phyloP scores from a whole-genome alignment of 148 eudicot genomes.

The Oxyria digyna region DNA sequence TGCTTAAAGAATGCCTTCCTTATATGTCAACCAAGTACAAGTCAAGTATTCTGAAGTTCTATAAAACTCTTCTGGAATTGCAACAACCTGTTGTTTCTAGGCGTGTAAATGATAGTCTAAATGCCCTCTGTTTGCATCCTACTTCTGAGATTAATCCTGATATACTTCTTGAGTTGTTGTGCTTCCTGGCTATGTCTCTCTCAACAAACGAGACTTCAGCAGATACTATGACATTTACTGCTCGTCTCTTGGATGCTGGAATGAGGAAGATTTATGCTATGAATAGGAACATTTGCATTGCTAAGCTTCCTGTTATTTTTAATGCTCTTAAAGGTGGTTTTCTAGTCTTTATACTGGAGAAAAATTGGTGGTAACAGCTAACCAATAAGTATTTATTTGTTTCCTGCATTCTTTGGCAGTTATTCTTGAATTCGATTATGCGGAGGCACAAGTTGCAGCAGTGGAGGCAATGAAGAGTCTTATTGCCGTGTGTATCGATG shows the following conservation, averaged over 20 bases:
- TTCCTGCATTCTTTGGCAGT: constrained; percentile 30
- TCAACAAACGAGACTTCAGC: constrained; percentile 60
- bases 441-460: constrained; percentile 73
- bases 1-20: constrained; percentile 68
- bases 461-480: constrained; percentile 65
- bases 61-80: constrained; percentile 55
- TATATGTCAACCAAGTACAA: constrained; percentile 46
- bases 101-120: constrained; percentile 65
- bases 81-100: constrained; percentile 62
- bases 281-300: constrained; percentile 49
- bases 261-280: constrained; percentile 53
- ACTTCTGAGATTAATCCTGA: constrained; percentile 56
- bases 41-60: constrained; percentile 50
- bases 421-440: constrained; percentile 68
- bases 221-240: constrained; percentile 75
- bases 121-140: constrained; percentile 49
- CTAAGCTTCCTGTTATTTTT: constrained; percentile 69
- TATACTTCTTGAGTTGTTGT: constrained; percentile 53
- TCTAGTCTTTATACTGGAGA: not conserved
- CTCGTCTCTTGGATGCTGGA: constrained; percentile 71
- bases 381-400: constrained; percentile 10
- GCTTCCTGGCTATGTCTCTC: constrained; percentile 39
- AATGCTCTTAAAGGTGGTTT: constrained; percentile 60
- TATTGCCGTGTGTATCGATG: constrained; percentile 62
- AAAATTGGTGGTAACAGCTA: not conserved